Evolutionary conservation across 2,329 filamentous ascomycete genomes (phyloP), one percentile per base, ranked within the genome.

Genomic region (Epichloe gansuensis): DNA sequence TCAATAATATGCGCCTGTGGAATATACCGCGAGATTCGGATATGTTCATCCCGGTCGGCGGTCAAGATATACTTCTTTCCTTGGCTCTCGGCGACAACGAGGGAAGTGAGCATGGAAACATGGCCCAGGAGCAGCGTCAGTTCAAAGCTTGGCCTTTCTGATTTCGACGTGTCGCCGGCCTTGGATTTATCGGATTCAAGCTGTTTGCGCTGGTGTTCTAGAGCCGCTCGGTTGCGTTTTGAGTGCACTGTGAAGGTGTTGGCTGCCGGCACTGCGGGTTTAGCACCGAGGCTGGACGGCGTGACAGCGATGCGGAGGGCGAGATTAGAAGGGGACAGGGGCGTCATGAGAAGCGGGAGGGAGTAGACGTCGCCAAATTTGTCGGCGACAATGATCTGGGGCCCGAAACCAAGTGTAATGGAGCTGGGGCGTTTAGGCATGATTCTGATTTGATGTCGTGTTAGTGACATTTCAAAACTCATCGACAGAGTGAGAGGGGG

Each of bases 291-390:
- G 13, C 2, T 17, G 45, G 21, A 25, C 4, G 45, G 47, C 31
- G 34, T 57, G 50, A 35, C 61, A 51, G 38, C 54, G 54, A 41
- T 46, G 47, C 45, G 54, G 54, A 49, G 57, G 45, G 42, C 50
- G 45, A 42, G 51, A 35, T 42, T 42, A 25, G 47, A 57, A 50
- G 49, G 50, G 25, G 59, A 56, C 21, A 52, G 53, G 36, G 57
- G 61, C 38, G 58, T 61, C 47, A 56, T 53, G 54, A 63, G 50
- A 49, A 97, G 73, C 13, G 93, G 91, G 7, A 98, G 70, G 11
- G 87, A 80, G 69, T 95, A 97, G 55, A 96, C 91, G 66, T 98
- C 93, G 58, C 93, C 93, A 63, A 97, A 97, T 68, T 98, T 98
- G 73, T 98, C 93, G 50, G 82, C 91, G 55, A 81, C 82, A 53